phyloP scores from a whole-genome alignment of 441 rosid genomes.

The Populus hybrid region DNA sequence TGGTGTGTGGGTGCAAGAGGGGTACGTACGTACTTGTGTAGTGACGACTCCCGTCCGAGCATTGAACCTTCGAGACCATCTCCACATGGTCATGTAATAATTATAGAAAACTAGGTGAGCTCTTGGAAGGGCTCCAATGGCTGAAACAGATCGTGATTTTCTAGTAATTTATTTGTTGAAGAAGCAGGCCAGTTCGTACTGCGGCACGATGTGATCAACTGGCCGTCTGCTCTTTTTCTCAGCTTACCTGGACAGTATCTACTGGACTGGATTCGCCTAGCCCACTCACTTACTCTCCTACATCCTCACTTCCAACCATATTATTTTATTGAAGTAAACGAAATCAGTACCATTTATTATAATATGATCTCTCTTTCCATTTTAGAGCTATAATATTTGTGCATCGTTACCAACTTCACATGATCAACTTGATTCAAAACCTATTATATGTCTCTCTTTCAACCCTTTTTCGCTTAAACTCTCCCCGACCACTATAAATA shows the following conservation, averaged over 20 bases:
- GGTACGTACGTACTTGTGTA: too few species aligned
- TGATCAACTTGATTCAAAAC: slow-evolving; percentile 21
- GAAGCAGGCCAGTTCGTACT: not conserved
- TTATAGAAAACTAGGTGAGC: too few species aligned
- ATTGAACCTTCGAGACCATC: too few species aligned
- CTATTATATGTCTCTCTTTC: slow-evolving; percentile 2
- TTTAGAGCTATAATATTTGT: not conserved
- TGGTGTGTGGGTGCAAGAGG: too few species aligned
- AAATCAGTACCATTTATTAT: too few species aligned
- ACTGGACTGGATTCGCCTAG: not conserved
- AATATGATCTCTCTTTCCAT: not conserved
- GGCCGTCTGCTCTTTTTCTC: not conserved
- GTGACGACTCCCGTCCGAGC: too few species aligned
- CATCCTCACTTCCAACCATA: too few species aligned
- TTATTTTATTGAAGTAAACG: too few species aligned
- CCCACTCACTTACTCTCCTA: not conserved
- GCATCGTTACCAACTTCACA: not conserved
- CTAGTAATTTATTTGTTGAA: not conserved
- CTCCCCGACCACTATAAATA: not conserved
- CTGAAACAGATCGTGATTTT: not conserved
- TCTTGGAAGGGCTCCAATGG: not conserved
- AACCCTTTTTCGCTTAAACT: not conserved
- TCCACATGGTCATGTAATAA: too few species aligned
- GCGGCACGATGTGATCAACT: not conserved
- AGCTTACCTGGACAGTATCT: not conserved